These are phyloP conservation scores for Gnomoniopsis smithogilvyi DNA, from an alignment of 2,329 filamentous ascomycete genomes.

Conservation along the genomic window DNA sequence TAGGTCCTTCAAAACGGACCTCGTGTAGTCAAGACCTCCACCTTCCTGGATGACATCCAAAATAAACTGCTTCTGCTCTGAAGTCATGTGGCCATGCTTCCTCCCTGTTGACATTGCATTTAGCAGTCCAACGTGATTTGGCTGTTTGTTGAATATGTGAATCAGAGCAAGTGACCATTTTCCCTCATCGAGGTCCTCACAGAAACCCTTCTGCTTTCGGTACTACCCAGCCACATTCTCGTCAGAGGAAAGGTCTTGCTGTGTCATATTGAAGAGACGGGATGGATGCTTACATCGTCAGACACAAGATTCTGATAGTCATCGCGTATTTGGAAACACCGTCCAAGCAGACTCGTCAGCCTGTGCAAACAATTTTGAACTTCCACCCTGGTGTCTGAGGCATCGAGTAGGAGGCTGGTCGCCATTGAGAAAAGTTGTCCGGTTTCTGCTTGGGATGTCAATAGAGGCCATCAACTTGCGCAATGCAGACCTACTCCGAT, in stretches of 20 bases:
- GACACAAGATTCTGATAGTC: conserved; percentile 28
- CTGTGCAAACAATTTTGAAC: not conserved
- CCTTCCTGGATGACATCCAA: not conserved
- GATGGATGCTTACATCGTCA: conserved; percentile 11
- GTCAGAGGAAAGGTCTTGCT: not conserved
- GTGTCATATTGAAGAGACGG: too few species aligned
- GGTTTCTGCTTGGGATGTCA: not conserved
- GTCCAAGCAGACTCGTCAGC: conserved; percentile 21
- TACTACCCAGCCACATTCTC: conserved; percentile 22
- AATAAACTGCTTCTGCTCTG: conserved; percentile 2
- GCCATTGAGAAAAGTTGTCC: not conserved
- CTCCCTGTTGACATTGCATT: not conserved
- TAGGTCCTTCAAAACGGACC: not conserved
- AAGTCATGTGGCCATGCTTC: not conserved
- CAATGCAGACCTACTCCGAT: not conserved
- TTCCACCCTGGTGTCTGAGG: not conserved
- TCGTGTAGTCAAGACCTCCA: not conserved
- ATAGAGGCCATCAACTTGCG: not conserved
- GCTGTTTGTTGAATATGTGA: not conserved
- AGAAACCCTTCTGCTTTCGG: conserved; percentile 32
- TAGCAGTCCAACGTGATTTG: not conserved
- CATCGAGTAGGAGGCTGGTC: not conserved
- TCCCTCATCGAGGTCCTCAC: conserved; percentile 36
- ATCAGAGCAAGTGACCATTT: conserved; percentile 34
- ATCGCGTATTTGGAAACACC: conserved; percentile 29